These are phyloP conservation scores for Paramyrothecium sp. DNA, from an alignment of 2,329 filamentous ascomycete species.

Conservation along the genomic window DNA sequence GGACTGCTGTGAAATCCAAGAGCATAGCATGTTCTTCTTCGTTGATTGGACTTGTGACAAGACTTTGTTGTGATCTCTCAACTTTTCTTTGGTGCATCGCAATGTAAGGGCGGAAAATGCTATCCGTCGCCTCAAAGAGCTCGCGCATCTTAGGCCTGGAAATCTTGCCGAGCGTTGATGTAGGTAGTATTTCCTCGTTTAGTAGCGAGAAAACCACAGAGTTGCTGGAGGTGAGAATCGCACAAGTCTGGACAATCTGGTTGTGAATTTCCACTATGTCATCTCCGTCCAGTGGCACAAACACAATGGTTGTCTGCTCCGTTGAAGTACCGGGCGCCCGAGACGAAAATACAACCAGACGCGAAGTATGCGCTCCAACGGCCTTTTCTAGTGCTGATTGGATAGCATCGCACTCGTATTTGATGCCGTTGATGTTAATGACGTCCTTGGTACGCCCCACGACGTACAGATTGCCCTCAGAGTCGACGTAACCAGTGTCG, in stretches of 20 bases:
- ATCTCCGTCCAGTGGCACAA: conserved; percentile 13
- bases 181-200: neutral
- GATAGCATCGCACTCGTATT: conserved; percentile 34
- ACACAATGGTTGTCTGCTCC: conserved; percentile 38
- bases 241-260: conserved; percentile 1
- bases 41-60: conserved; percentile 6
- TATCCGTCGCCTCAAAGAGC: conserved; percentile 3
- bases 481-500: conserved; percentile 33
- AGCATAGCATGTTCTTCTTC: conserved; percentile 11
- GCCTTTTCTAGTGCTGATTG: conserved; percentile 34
- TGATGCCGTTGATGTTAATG: conserved; percentile 47
- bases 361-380: neutral
- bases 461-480: conserved; percentile 30
- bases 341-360: conserved; percentile 35
- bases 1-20: neutral
- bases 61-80: conserved; percentile 6
- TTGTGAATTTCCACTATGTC: conserved; percentile 1
- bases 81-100: neutral
- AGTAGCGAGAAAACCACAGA: conserved; percentile 2
- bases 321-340: conserved; percentile 19
- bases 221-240: neutral
- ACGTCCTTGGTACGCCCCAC: conserved; percentile 38
- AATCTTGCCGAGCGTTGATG: conserved; percentile 38
- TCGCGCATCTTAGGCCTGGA: conserved; percentile 31
- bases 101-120: neutral